phyloP scores from a whole-genome alignment of 1,284 basidiomycete species.

The Agroathelia rolfsii region DNA sequence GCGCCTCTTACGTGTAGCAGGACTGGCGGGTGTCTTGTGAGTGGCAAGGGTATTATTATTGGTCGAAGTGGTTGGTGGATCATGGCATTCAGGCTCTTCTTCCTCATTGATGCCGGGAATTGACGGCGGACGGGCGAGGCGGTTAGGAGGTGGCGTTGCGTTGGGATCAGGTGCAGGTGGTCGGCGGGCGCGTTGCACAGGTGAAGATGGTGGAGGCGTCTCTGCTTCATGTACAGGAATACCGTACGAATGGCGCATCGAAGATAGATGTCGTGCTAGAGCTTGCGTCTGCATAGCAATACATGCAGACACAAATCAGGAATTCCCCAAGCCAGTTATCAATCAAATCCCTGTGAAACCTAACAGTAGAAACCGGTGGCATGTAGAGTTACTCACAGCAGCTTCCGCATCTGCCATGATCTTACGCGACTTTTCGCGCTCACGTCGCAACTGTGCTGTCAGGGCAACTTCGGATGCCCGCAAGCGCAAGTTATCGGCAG shows the following conservation, averaged over 20 bases:
- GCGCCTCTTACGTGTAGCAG: slow-evolving; percentile 31
- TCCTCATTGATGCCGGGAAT: slow-evolving; percentile 61
- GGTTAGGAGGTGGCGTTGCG: slow-evolving; percentile 38
- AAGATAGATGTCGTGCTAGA: slow-evolving; percentile 55
- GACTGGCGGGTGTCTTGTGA: too few species aligned
- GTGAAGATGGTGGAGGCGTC: slow-evolving; percentile 26
- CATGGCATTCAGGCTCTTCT: slow-evolving; percentile 21
- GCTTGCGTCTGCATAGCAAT: slow-evolving; percentile 37
- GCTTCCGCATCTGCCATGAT: slow-evolving; percentile 62
- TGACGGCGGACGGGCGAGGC: slow-evolving; percentile 55
- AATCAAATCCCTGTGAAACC: not conserved
- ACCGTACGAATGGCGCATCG: slow-evolving; percentile 51
- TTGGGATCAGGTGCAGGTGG: slow-evolving; percentile 28
- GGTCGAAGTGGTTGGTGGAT: slow-evolving; percentile 26
- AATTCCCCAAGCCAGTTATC: slow-evolving; percentile 1
- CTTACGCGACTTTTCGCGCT: slow-evolving; percentile 63
- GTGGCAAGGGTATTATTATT: too few species aligned
- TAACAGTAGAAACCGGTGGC: slow-evolving; percentile 3
- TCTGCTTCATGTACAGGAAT: slow-evolving; percentile 22
- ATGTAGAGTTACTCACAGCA: slow-evolving; percentile 41
- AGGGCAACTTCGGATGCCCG: slow-evolving; percentile 72
- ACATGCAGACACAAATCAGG: slow-evolving; percentile 10
- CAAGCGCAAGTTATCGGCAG: slow-evolving; percentile 71
- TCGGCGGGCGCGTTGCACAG: slow-evolving; percentile 39
- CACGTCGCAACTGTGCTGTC: slow-evolving; percentile 62